Evolutionary conservation across 2,329 filamentous ascomycete genomes (phyloP).

Genomic region (Hypoxylon sp.): DNA sequence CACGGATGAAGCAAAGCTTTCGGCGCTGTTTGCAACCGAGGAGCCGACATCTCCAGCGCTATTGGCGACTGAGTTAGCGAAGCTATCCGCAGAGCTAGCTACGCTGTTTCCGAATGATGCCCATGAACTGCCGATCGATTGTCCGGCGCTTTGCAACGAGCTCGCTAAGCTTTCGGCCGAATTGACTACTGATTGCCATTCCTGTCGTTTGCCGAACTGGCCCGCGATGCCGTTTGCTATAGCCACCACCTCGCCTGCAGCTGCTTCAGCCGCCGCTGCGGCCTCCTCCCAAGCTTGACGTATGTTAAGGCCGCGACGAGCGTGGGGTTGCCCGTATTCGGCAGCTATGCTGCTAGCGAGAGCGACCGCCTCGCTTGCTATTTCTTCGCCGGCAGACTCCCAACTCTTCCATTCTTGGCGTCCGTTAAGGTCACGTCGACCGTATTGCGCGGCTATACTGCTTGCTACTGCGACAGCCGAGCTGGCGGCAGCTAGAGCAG

Average conservation of each 20-base stretch:
- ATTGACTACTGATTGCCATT: conserved; percentile 41
- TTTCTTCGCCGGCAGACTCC: neutral
- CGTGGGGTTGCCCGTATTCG: conserved; percentile 5
- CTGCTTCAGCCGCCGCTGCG: conserved; percentile 14
- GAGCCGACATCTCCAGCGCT: conserved; percentile 17
- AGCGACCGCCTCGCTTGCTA: conserved; percentile 4
- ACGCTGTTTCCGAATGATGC: conserved; percentile 25
- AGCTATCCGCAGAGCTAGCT: conserved; percentile 32
- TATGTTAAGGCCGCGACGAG: neutral
- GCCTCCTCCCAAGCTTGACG: conserved; percentile 26
- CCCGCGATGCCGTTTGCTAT: conserved; percentile 30
- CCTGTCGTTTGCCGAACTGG: conserved; percentile 31
- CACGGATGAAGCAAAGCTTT: conserved; percentile 27
- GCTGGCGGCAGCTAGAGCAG: conserved; percentile 27
- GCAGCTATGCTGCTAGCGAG: conserved; percentile 16
- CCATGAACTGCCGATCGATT: conserved; percentile 28
- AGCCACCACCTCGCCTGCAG: conserved; percentile 21
- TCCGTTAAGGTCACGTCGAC: neutral
- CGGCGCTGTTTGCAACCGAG: conserved; percentile 23
- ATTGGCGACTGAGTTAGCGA: conserved; percentile 27
- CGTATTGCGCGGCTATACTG: conserved; percentile 17
- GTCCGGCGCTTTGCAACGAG: conserved; percentile 33
- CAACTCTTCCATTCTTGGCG: neutral
- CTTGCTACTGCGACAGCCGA: conserved; percentile 24
- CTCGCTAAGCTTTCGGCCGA: conserved; percentile 41